Conservation (phyloP, 2,329 filamentous ascomycete species). For the Basipetospora chlamydospora region DNA sequence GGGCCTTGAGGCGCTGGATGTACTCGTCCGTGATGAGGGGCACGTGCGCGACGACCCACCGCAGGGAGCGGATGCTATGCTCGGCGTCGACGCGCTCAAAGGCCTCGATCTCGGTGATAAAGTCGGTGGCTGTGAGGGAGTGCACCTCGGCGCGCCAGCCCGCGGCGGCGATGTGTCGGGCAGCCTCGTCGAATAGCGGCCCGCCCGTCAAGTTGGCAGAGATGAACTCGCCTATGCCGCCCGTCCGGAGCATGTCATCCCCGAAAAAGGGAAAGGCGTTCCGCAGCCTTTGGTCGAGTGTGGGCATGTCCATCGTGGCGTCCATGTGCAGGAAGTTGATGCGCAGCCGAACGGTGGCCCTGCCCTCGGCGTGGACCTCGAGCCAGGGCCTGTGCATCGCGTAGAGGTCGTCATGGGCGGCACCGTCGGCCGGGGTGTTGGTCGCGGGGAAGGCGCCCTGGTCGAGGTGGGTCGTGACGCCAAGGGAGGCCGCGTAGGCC, state of each 20-base stretch:
- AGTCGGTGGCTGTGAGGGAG: neutral
- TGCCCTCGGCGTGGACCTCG: neutral
- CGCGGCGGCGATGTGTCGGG: neutral
- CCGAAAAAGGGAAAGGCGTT: neutral
- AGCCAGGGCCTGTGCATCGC: neutral
- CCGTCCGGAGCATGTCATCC: neutral
- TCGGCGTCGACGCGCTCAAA: neutral
- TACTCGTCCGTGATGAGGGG: neutral
- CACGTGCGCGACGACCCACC: neutral
- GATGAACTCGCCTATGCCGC: neutral
- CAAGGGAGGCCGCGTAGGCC: neutral
- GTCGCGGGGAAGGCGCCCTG: neutral
- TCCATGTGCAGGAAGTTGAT: neutral
- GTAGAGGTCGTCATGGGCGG: neutral
- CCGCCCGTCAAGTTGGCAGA: neutral
- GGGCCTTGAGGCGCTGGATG: neutral
- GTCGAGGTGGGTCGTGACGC: neutral
- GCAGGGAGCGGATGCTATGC: neutral
- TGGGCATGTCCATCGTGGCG: neutral
- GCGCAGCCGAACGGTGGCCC: neutral
- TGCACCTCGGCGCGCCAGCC: neutral
- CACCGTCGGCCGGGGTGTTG: neutral
- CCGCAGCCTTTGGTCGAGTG: neutral
- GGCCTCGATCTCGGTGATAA: conserved; percentile 2
- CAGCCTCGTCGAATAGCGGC: neutral